Percentiles rank a stretch among this genome's conserved stretches.
Evolutionary conservation across 108 stramenopile species (phyloP).

Genomic region (Conticribra weissflogii): DNA sequence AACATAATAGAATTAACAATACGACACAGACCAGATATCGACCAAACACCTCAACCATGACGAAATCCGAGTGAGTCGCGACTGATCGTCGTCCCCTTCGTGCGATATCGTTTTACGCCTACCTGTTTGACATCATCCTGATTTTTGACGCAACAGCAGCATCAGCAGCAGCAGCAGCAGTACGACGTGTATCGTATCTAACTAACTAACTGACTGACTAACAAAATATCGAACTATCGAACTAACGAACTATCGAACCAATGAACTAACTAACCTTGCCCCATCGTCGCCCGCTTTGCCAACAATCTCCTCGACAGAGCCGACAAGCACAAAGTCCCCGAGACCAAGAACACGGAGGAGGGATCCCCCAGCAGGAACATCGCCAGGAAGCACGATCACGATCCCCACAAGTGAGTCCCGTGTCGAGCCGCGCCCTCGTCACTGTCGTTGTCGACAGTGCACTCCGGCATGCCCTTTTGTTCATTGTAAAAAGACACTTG

Average conservation of each 20-base stretch:
- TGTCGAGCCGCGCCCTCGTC: no score
- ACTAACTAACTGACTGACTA: no score
- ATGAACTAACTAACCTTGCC: neutral
- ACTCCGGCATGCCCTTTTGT: no score
- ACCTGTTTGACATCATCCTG: neutral
- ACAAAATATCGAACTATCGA: no score
- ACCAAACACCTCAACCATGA: constrained; percentile 18
- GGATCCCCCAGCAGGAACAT: constrained; percentile 79
- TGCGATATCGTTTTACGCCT: neutral
- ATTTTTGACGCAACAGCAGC: no score
- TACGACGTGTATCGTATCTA: no score
- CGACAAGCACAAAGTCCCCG: constrained; percentile 61
- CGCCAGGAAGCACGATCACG: constrained; percentile 71
- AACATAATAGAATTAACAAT: neutral
- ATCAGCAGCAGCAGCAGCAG: no score
- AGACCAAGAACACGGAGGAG: constrained; percentile 67
- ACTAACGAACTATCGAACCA: no score
- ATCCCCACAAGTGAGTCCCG: constrained; percentile 58
- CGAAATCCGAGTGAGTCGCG: constrained; percentile 40
- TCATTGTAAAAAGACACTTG: no score
- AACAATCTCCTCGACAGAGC: constrained; percentile 12
- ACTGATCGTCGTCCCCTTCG: neutral
- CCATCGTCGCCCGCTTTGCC: neutral
- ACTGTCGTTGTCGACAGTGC: no score
- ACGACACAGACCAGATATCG: no score